Conservation (phyloP, 345 rosid genomes). For the Durio zibethinus region DNA sequence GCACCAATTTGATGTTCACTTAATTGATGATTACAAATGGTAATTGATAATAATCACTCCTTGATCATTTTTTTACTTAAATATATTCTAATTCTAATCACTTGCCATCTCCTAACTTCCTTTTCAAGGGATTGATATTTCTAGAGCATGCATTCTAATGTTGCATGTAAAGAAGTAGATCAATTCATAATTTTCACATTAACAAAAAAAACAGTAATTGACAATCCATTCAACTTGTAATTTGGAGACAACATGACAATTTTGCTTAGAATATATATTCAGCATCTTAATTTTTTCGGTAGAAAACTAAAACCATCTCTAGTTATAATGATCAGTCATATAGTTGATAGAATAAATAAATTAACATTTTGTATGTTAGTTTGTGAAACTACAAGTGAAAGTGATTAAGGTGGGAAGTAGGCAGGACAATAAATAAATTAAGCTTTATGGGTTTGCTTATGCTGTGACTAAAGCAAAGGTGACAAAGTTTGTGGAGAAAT, state of each 20-base stretch:
- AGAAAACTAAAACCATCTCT: not conserved
- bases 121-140: not conserved
- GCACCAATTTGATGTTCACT: not conserved
- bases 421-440: slow-evolving; percentile 37
- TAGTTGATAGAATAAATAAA: not conserved
- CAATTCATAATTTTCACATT: not conserved
- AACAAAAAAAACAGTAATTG: not conserved
- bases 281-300: not conserved
- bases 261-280: slow-evolving; percentile 22
- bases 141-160: not conserved
- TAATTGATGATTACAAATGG: not conserved
- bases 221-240: slow-evolving; percentile 66
- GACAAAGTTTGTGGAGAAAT: slow-evolving; percentile 31
- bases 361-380: not conserved
- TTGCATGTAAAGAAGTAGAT: not conserved
- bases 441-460: slow-evolving; percentile 36
- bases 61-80: not conserved
- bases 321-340: not conserved
- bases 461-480: slow-evolving; percentile 20
- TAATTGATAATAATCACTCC: not conserved
- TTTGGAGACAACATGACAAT: not conserved
- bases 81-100: not conserved
- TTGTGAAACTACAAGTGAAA: not conserved
- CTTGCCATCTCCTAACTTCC: not conserved
- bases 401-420: slow-evolving; percentile 18